phyloP scores from a whole-genome alignment of 306 rosid species.

The Purshia tridentata region DNA sequence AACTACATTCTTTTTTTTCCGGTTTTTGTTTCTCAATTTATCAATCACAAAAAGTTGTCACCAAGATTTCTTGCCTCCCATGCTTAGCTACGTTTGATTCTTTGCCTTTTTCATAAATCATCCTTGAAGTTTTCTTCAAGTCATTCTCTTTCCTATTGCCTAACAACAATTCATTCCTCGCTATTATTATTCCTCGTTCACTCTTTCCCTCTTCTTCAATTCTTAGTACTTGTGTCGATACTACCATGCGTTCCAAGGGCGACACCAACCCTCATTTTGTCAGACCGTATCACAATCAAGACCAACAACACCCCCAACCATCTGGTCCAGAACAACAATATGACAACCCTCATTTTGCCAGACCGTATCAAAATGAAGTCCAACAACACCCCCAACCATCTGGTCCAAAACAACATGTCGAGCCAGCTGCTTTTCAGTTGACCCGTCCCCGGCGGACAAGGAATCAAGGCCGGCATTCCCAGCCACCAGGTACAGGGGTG shows the following conservation, averaged over 20 bases:
- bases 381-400: too few species aligned
- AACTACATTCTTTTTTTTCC: too few species aligned
- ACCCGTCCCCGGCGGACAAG: conserved; percentile 1
- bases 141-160: conserved; percentile 57
- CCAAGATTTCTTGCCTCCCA: conserved; percentile 50
- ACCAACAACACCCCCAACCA: conserved; percentile 3
- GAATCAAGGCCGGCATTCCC: too few species aligned
- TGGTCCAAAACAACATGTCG: too few species aligned
- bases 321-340: too few species aligned
- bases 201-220: conserved; percentile 23
- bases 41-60: conserved; percentile 4
- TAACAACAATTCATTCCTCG: conserved; percentile 20
- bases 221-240: conserved; percentile 4
- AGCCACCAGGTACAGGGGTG: neutral
- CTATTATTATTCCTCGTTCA: conserved; percentile 21
- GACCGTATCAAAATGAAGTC: too few species aligned
- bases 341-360: too few species aligned
- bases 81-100: conserved; percentile 57
- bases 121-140: conserved; percentile 83
- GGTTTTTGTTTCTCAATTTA: too few species aligned
- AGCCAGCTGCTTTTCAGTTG: too few species aligned
- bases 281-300: conserved; percentile 25
- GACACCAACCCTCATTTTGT: conserved; percentile 80
- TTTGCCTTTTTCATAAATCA: conserved; percentile 62
- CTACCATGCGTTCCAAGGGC: conserved; percentile 38